Conservation (phyloP, 352 stramenopile genomes). For the Globisporangium paroecandrum region DNA sequence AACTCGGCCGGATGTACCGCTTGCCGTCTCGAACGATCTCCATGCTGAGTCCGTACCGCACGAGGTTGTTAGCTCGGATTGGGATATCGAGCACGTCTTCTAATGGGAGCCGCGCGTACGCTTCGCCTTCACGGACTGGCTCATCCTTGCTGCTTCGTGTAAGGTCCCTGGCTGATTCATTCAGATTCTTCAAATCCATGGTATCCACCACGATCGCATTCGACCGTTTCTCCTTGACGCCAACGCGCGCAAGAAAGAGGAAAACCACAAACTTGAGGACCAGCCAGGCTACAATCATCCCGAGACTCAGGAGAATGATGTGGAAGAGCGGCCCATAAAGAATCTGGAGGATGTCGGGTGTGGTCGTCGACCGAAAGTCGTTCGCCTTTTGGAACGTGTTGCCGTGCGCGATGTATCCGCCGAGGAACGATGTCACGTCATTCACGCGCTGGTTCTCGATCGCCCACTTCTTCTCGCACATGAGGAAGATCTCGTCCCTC, state of each 20-base stretch:
- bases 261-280: conserved; percentile 7
- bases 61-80: conserved; percentile 23
- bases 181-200: not conserved
- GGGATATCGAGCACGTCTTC: conserved; percentile 24
- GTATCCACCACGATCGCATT: conserved; percentile 3
- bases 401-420: conserved; percentile 16
- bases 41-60: conserved; percentile 26
- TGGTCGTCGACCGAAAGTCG: conserved; percentile 13
- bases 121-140: not conserved
- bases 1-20: conserved; percentile 27
- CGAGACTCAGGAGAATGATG: conserved; percentile 16
- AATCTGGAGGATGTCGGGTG: conserved; percentile 14
- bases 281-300: not conserved
- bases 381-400: conserved; percentile 27
- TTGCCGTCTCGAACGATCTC: conserved; percentile 24
- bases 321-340: conserved; percentile 17
- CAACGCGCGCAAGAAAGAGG: not conserved
- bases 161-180: not conserved
- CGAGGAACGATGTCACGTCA: conserved; percentile 17
- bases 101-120: conserved; percentile 23
- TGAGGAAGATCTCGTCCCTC: conserved; percentile 18
- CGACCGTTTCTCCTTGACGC: not conserved
- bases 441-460: conserved; percentile 26
- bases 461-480: conserved; percentile 23
- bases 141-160: not conserved